These are phyloP conservation scores for Taiwanofungus camphoratus DNA, from an alignment of 1,284 basidiomycete species.

Conservation along the genomic window DNA sequence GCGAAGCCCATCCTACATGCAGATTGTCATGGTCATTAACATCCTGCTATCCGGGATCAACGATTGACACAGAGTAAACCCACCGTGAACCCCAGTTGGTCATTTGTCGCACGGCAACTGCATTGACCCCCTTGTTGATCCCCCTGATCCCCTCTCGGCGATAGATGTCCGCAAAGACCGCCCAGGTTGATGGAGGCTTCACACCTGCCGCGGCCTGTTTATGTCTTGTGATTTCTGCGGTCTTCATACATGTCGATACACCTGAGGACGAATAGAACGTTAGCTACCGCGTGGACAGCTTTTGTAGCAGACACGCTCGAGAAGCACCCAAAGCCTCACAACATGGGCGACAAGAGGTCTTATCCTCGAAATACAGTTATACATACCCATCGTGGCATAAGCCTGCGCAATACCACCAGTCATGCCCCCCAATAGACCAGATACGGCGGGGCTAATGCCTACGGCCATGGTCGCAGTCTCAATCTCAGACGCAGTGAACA, in stretches of 20 bases:
- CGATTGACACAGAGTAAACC: constrained; percentile 27
- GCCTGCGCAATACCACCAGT: constrained; percentile 97
- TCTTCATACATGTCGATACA: constrained; percentile 98
- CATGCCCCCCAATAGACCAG: constrained; percentile 95
- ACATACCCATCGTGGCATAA: constrained; percentile 97
- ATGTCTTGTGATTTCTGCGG: constrained; percentile 96
- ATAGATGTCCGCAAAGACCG: constrained; percentile 93
- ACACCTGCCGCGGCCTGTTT: constrained; percentile 90
- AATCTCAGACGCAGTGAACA: constrained; percentile 95
- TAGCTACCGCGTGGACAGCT: no score
- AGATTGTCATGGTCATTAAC: background rate
- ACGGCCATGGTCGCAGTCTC: constrained; percentile 64
- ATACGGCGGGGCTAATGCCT: constrained; percentile 76
- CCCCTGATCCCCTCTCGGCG: constrained; percentile 89
- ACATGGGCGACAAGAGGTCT: constrained; percentile 10
- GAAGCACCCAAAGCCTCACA: no score
- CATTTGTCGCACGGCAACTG: constrained; percentile 94
- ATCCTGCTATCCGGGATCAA: constrained; percentile 7
- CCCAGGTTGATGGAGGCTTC: constrained; percentile 91
- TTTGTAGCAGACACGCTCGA: no score
- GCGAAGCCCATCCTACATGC: constrained; percentile 89
- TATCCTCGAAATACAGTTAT: no score
- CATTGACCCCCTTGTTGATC: constrained; percentile 99
- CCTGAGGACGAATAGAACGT: no score
- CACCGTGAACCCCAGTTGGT: constrained; percentile 99